Evolutionary conservation across 2,329 filamentous ascomycete genomes (phyloP), one percentile per base, ranked within the genome.

Genomic region (Calonectria crousiana): DNA sequence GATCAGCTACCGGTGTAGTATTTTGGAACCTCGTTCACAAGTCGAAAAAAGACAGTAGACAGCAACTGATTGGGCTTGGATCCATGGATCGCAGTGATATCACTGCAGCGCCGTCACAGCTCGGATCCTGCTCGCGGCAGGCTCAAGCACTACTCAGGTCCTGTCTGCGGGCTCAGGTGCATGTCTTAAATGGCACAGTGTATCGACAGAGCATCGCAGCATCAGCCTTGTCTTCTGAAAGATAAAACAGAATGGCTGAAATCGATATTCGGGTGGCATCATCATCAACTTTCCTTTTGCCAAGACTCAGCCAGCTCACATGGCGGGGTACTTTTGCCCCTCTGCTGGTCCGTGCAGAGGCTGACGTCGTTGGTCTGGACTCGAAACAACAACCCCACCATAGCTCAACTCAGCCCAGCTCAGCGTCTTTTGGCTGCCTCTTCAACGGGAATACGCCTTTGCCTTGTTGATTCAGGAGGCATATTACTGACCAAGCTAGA

Each of bases 321-420:
- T 53, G 51, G 51, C 51, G 51, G 51, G 26, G 51, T 53, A 53
- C 28, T 16, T 53, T n/a, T 30, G 14, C 2, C 16, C 20, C 28
- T 10, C 23, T 18, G 34, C 36, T 60, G 69, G 73, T 58, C 73
- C 73, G 73, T 74, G 73, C 73, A 72, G 47, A 26, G 44, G 73
- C 73, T 74, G 73, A 74, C 73, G 70, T 74, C 73, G 72, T 67
- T 62, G 60, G 47, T n/a, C 41, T 26, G 41, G 23, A 2, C 36
- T 34, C 23, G 28, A 41, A 62, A 26, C 53, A 58, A 58, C 36
- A 68, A 18, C 49, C 64, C 62, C 73, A 66, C 62, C 70, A 47
- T 71, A 73, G 65, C 44, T 47, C 44, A 20, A 16, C 60, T 38
- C 71, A 69, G 62, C 58, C 36, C 67, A 71, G 51, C 67, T 44